Evolutionary conservation across 768 basidiomycete species (phyloP).

Genomic region (Rhodotorula toruloides): DNA sequence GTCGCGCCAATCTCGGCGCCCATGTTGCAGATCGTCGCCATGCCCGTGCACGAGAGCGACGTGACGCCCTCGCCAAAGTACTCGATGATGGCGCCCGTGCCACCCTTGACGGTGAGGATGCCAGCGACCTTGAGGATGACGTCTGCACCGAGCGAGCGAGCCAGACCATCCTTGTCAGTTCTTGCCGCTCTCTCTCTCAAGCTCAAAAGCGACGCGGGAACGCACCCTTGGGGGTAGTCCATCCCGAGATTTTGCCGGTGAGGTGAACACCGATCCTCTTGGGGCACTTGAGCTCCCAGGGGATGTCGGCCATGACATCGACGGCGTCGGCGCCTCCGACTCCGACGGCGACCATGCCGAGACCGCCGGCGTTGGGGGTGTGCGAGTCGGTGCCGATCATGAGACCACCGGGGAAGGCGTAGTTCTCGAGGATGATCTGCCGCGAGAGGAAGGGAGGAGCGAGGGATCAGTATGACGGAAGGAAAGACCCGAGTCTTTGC

Average conservation of each 20-base stretch:
- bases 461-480: not conserved
- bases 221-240: constrained; percentile 94
- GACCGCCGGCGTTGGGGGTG: constrained; percentile 97
- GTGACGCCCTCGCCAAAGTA: constrained; percentile 93
- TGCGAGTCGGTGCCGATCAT: constrained; percentile 99
- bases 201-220: not conserved
- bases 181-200: not conserved
- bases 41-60: constrained; percentile 93
- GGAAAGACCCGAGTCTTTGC: no score
- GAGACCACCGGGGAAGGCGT: constrained; percentile 96
- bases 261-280: constrained; percentile 98
- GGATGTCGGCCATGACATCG: constrained; percentile 95
- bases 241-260: constrained; percentile 87
- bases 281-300: constrained; percentile 99
- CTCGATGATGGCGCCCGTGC: constrained; percentile 97
- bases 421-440: constrained; percentile 98
- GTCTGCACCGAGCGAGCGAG: constrained; percentile 52
- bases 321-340: constrained; percentile 99
- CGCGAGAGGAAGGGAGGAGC: no score
- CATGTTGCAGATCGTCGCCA: constrained; percentile 99
- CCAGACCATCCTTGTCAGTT: constrained; percentile 61
- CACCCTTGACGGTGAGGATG: constrained; percentile 98
- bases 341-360: constrained; percentile 98
- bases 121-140: constrained; percentile 99
- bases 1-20: constrained; percentile 99